Evolutionary conservation across 1,284 basidiomycete genomes (phyloP).

Genomic region (Caloboletus inedulis): DNA sequence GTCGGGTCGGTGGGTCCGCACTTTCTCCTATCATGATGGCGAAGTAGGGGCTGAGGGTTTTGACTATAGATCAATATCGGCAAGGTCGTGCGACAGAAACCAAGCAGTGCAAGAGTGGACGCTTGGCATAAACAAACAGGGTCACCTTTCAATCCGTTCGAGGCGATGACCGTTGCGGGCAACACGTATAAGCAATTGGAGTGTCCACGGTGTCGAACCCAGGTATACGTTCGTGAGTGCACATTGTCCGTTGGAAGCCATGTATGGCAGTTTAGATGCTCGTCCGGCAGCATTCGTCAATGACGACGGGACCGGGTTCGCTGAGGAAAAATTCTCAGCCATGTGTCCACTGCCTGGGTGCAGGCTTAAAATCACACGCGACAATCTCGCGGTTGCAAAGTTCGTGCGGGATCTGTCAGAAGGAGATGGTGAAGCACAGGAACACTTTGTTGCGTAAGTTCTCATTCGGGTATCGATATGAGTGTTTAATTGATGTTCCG

Average conservation of each 20-base stretch:
- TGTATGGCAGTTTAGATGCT: background rate
- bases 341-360: constrained; percentile 33
- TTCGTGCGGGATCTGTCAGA: constrained; percentile 34
- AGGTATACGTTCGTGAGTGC: constrained; percentile 31
- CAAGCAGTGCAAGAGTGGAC: constrained; percentile 19
- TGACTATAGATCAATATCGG: constrained; percentile 25
- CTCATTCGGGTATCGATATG: background rate
- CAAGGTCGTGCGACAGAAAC: constrained; percentile 19
- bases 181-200: constrained; percentile 23
- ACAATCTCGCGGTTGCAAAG: constrained; percentile 35
- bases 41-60: background rate
- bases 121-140: constrained; percentile 34
- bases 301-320: constrained; percentile 33
- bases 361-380: constrained; percentile 30
- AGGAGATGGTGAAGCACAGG: constrained; percentile 12
- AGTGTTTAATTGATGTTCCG: background rate
- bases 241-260: background rate
- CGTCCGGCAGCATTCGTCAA: constrained; percentile 31
- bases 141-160: constrained; percentile 36
- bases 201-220: constrained; percentile 37
- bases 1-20: constrained; percentile 20
- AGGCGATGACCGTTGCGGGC: constrained; percentile 27
- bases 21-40: background rate
- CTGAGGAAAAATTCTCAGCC: constrained; percentile 30
- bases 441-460: constrained; percentile 23